These are phyloP conservation scores for Grammothele lineata DNA, from an alignment of 768 basidiomycete species.

Conservation along the genomic window DNA sequence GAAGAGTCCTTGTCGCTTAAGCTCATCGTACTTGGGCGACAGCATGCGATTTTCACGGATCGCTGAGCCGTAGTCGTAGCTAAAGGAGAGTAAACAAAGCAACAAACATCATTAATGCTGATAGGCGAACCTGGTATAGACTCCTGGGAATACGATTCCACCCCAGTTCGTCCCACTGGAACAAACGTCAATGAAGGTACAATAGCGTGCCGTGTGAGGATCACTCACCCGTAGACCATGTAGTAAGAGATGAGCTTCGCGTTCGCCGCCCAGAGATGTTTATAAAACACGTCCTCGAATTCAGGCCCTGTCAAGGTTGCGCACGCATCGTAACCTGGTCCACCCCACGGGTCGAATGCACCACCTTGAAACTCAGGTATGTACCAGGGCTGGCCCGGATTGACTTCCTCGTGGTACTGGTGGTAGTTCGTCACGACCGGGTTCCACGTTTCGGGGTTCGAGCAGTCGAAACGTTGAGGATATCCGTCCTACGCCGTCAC, in stretches of 20 bases:
- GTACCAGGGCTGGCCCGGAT: constrained; percentile 58
- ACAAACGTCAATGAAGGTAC: constrained; percentile 1
- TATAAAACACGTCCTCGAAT: constrained; percentile 78
- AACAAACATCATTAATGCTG: too few relatives aligned
- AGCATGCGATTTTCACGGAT: constrained; percentile 66
- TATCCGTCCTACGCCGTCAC: constrained; percentile 67
- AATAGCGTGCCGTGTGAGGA: not conserved
- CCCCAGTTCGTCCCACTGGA: constrained; percentile 83
- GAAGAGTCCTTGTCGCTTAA: constrained; percentile 77
- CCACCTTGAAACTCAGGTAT: constrained; percentile 56
- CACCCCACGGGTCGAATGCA: constrained; percentile 79
- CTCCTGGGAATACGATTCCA: constrained; percentile 27
- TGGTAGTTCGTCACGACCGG: constrained; percentile 61
- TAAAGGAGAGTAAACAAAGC: too few relatives aligned
- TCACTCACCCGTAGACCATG: constrained; percentile 72
- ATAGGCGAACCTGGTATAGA: not conserved
- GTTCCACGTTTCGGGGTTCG: constrained; percentile 61
- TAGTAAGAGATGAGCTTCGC: constrained; percentile 81
- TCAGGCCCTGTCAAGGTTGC: constrained; percentile 62
- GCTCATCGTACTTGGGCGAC: constrained; percentile 66
- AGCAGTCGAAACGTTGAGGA: constrained; percentile 79
- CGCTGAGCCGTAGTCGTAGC: constrained; percentile 79
- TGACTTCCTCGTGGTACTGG: constrained; percentile 49
- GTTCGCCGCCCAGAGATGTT: constrained; percentile 75
- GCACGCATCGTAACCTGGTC: constrained; percentile 68